Evolutionary conservation across 2,329 filamentous ascomycete species (phyloP).

Genomic region (Phialophora chinensis): DNA sequence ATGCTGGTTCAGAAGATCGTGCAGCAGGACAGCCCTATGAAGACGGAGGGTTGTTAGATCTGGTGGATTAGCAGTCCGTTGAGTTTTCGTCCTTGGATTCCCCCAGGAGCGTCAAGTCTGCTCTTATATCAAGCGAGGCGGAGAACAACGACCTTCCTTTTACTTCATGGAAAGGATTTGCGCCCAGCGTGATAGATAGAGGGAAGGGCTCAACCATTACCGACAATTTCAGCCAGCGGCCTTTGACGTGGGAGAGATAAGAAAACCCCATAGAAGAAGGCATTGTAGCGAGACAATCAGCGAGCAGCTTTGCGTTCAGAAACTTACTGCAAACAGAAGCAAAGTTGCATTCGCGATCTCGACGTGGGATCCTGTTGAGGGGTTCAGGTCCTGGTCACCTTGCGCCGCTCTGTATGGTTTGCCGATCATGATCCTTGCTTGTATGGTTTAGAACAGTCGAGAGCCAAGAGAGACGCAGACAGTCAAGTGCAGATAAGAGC

Average conservation of each 20-base stretch:
- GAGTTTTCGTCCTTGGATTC: background rate
- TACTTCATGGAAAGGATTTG: background rate
- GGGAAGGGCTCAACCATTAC: background rate
- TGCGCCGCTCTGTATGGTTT: background rate
- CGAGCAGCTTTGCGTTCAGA: background rate
- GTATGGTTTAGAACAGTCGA: background rate
- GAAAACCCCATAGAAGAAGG: background rate
- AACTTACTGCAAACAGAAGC: slow-evolving; percentile 10
- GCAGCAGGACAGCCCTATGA: background rate
- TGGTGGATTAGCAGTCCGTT: background rate
- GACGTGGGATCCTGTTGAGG: background rate
- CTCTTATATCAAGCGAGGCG: background rate
- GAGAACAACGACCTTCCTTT: background rate
- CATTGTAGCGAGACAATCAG: slow-evolving; percentile 9
- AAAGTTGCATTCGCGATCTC: slow-evolving; percentile 4
- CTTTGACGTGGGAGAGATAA: slow-evolving; percentile 14
- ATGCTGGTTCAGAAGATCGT: slow-evolving; percentile 7
- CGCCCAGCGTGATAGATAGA: background rate
- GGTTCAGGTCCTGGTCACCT: background rate
- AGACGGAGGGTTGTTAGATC: background rate
- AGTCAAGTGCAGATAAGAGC: background rate
- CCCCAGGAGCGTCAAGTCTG: background rate
- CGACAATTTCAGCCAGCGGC: no score
- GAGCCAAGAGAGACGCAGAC: background rate
- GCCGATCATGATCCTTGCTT: slow-evolving; percentile 7